These are phyloP conservation scores for Cerrena zonata DNA, from an alignment of 1,284 basidiomycete genomes.

Conservation along the genomic window DNA sequence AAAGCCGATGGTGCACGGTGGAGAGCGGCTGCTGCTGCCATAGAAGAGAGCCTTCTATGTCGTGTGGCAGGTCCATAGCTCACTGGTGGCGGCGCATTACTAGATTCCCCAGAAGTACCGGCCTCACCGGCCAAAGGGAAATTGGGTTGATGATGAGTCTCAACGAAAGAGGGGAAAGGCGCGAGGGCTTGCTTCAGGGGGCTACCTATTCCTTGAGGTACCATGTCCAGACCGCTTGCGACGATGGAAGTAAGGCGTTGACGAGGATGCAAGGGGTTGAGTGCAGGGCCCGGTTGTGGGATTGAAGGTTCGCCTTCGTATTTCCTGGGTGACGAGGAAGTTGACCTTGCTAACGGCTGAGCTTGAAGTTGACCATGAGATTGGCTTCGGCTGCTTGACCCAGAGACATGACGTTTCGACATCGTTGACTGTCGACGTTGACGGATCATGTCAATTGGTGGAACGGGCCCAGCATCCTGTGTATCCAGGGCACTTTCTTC, in stretches of 20 bases:
- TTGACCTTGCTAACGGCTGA: constrained; percentile 14
- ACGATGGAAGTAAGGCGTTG: constrained; percentile 45
- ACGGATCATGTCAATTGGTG: constrained; percentile 18
- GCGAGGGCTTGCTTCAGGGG: constrained; percentile 72
- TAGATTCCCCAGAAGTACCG: background rate
- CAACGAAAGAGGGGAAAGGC: constrained; percentile 34
- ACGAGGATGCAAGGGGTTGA: no score
- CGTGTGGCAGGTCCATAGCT: constrained; percentile 60
- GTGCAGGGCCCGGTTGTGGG: constrained; percentile 19
- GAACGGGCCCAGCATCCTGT: constrained; percentile 24
- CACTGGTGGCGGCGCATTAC: constrained; percentile 21
- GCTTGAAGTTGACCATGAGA: constrained; percentile 2
- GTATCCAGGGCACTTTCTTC: constrained; percentile 47
- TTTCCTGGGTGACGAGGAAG: constrained; percentile 17
- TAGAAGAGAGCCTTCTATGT: constrained; percentile 49
- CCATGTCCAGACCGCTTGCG: constrained; percentile 36
- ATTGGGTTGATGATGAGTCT: background rate
- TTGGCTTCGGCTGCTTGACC: constrained; percentile 12
- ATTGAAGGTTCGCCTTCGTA: constrained; percentile 15
- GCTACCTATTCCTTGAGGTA: constrained; percentile 44
- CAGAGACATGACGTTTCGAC: constrained; percentile 25
- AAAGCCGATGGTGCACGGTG: background rate
- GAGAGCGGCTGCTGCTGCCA: no score
- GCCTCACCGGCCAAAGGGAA: background rate
- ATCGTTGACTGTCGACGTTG: constrained; percentile 29